These are phyloP conservation scores for Kluyveromyces wickerhamii DNA, from an alignment of 805 yeast genomes.

Conservation along the genomic window DNA sequence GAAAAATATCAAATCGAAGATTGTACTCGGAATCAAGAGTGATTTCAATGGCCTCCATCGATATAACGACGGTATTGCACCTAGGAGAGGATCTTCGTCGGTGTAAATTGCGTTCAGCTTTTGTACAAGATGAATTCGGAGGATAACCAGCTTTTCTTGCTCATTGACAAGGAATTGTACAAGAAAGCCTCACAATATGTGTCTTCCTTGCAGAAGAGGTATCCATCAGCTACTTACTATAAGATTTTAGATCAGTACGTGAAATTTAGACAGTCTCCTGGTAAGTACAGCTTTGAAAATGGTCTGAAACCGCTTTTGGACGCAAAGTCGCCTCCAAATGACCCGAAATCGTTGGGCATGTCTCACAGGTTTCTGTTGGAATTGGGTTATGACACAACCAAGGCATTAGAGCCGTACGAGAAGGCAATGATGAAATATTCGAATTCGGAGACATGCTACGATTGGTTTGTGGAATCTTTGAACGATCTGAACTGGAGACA, in stretches of 20 bases:
- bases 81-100: too few relatives aligned
- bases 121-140: slow-evolving; percentile 4
- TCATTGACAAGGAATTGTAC: slow-evolving; percentile 4
- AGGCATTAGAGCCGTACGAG: slow-evolving; percentile 46
- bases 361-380: slow-evolving; percentile 39
- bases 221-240: slow-evolving; percentile 51
- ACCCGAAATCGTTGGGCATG: slow-evolving; percentile 43
- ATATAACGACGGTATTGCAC: too few relatives aligned
- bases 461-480: slow-evolving; percentile 53
- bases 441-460: slow-evolving; percentile 36
- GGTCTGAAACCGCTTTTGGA: slow-evolving; percentile 19
- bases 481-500: slow-evolving; percentile 40
- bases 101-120: neutral
- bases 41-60: too few relatives aligned
- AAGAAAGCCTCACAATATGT: slow-evolving; percentile 8
- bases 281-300: slow-evolving; percentile 27
- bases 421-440: slow-evolving; percentile 52
- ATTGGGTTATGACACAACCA: slow-evolving; percentile 28
- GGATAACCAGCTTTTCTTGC: slow-evolving; percentile 3
- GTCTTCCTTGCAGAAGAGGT: slow-evolving; percentile 37
- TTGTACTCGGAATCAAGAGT: too few relatives aligned
- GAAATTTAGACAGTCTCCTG: slow-evolving; percentile 23
- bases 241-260: slow-evolving; percentile 29
- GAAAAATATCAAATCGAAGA: too few relatives aligned
- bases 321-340: slow-evolving; percentile 32